Evolutionary conservation across 108 stramenopile genomes (phyloP).

Genomic region (Skeletonema potamos): DNA sequence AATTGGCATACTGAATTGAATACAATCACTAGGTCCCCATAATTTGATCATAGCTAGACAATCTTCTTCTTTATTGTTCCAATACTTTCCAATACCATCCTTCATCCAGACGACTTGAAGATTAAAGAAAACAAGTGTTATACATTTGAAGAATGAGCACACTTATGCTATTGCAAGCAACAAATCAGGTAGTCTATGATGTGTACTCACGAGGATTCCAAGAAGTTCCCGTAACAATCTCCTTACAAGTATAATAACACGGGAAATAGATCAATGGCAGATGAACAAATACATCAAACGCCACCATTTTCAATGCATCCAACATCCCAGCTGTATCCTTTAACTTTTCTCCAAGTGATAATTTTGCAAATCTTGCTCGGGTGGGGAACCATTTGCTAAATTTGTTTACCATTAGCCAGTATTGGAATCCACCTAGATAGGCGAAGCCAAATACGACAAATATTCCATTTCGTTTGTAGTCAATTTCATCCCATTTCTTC

Average conservation of each 20-base stretch:
- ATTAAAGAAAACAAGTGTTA: background rate
- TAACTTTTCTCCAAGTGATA: slow-evolving; percentile 68
- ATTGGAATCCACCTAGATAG: slow-evolving; percentile 89
- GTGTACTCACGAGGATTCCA: slow-evolving; percentile 69
- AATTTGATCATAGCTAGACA: slow-evolving; percentile 80
- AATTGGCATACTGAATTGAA: slow-evolving; percentile 87
- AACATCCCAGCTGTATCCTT: slow-evolving; percentile 79
- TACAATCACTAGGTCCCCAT: slow-evolving; percentile 90
- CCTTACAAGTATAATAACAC: slow-evolving; percentile 89
- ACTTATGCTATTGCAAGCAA: background rate
- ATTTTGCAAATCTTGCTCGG: slow-evolving; percentile 73
- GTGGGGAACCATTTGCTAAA: slow-evolving; percentile 85
- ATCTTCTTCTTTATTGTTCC: slow-evolving; percentile 82
- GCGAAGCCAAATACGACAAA: slow-evolving; percentile 87
- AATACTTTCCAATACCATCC: slow-evolving; percentile 79
- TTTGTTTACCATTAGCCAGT: slow-evolving; percentile 85
- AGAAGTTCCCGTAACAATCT: slow-evolving; percentile 73
- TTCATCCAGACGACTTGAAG: slow-evolving; percentile 83
- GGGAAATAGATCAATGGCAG: slow-evolving; percentile 91
- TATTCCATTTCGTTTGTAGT: slow-evolving; percentile 77
- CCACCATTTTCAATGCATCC: slow-evolving; percentile 88
- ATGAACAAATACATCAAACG: slow-evolving; percentile 88
- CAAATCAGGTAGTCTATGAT: no score
- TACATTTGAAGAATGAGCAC: background rate
- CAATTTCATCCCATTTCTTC: slow-evolving; percentile 68